Conservation (phyloP, 2,329 filamentous ascomycete genomes). For the Plenodomus tracheiphilus region DNA sequence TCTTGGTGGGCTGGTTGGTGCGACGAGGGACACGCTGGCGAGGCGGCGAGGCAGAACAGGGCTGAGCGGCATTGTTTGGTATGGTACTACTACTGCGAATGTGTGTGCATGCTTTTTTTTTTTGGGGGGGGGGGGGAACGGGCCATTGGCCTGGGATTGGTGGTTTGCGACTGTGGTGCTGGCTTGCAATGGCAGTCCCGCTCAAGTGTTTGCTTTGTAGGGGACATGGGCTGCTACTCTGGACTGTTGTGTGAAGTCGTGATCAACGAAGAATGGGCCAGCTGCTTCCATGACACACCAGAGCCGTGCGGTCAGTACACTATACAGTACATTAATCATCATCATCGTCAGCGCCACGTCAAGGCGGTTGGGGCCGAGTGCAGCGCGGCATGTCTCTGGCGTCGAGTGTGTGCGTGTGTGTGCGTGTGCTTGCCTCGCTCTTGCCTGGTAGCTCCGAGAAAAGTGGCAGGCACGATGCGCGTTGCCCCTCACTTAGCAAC, state of each 20-base stretch:
- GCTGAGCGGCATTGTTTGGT: slow-evolving; percentile 7
- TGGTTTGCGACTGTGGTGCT: neutral
- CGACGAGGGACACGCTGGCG: slow-evolving; percentile 8
- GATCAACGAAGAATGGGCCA: neutral
- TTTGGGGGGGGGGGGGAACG: too few relatives aligned
- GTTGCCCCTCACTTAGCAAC: neutral
- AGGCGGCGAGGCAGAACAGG: slow-evolving; percentile 7
- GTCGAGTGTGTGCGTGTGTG: slow-evolving; percentile 3
- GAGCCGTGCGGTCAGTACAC: too few relatives aligned
- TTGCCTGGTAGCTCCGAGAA: slow-evolving; percentile 8
- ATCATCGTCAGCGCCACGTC: slow-evolving; percentile 15
- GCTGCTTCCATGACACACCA: neutral
- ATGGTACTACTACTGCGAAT: too few relatives aligned
- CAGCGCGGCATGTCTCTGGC: slow-evolving; percentile 6
- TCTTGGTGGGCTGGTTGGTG: slow-evolving; percentile 9
- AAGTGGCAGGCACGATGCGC: neutral
- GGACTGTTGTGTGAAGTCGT: neutral
- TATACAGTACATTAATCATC: too few relatives aligned
- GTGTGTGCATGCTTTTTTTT: too few relatives aligned
- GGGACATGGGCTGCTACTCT: too few relatives aligned
- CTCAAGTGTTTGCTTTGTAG: slow-evolving; percentile 12
- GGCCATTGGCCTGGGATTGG: neutral
- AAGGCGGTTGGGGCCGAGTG: slow-evolving; percentile 15
- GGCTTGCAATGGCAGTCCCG: neutral
- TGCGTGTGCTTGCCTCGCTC: slow-evolving; percentile 7